Evolutionary conservation across 2,329 filamentous ascomycete genomes (phyloP).

Genomic region (Diaporthe aspalathi): DNA sequence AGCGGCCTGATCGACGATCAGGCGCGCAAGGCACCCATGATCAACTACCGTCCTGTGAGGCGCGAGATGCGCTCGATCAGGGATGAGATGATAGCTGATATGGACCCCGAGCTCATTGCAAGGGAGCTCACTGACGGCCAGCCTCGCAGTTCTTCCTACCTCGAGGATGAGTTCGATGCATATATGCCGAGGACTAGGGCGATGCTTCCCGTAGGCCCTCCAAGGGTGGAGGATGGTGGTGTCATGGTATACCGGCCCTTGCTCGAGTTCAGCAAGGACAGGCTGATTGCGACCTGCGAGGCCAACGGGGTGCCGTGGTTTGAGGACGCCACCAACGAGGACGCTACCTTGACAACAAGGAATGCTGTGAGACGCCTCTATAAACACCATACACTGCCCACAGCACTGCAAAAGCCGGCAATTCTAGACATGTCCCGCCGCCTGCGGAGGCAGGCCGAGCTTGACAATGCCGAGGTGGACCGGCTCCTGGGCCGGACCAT

Average conservation of each 20-base stretch:
- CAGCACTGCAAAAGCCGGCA: slow-evolving; percentile 73
- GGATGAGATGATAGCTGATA: slow-evolving; percentile 43
- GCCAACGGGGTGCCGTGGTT: slow-evolving; percentile 78
- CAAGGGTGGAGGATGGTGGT: slow-evolving; percentile 71
- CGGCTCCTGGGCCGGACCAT: slow-evolving; percentile 63
- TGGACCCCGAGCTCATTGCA: slow-evolving; percentile 42
- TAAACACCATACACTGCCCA: slow-evolving; percentile 69
- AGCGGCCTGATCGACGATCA: slow-evolving; percentile 69
- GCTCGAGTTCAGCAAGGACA: slow-evolving; percentile 76
- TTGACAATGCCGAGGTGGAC: slow-evolving; percentile 64
- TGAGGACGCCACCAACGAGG: slow-evolving; percentile 85
- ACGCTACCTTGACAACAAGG: slow-evolving; percentile 79
- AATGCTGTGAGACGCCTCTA: slow-evolving; percentile 83
- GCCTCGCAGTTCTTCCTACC: slow-evolving; percentile 35
- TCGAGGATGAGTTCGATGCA: slow-evolving; percentile 43
- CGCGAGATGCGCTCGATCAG: slow-evolving; percentile 43
- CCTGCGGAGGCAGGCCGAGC: slow-evolving; percentile 56
- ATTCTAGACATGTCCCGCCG: slow-evolving; percentile 71
- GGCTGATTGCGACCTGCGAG: slow-evolving; percentile 80
- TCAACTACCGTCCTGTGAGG: slow-evolving; percentile 50
- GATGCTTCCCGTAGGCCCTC: slow-evolving; percentile 40
- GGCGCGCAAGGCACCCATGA: slow-evolving; percentile 48
- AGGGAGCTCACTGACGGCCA: slow-evolving; percentile 32
- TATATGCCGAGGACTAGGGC: slow-evolving; percentile 39
- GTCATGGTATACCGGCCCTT: slow-evolving; percentile 76